phyloP scores from a whole-genome alignment of 257 asterid species.

The Capsicum baccatum region DNA sequence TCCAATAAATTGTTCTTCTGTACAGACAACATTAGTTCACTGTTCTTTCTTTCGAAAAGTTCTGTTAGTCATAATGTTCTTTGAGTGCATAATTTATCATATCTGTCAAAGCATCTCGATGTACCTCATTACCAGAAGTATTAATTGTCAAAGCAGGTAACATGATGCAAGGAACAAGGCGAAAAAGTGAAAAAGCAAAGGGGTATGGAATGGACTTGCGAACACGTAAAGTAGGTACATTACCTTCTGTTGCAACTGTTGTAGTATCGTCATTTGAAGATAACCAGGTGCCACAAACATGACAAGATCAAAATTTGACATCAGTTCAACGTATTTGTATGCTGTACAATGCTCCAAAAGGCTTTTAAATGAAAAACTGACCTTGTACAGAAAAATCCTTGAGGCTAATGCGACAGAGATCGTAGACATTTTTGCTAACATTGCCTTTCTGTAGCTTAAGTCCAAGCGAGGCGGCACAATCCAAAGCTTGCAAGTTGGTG shows the following conservation, averaged over 20 bases:
- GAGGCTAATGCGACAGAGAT: constrained; percentile 81
- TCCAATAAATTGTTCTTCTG: not conserved
- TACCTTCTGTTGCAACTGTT: constrained; percentile 87
- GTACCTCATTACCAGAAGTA: not conserved
- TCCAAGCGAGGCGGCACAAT: constrained; percentile 94
- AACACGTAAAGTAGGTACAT: constrained; percentile 28
- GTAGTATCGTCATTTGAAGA: constrained; percentile 36
- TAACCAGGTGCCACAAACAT: constrained; percentile 46
- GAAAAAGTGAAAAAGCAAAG: not conserved
- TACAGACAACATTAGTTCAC: not conserved
- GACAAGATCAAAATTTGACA: constrained; percentile 38
- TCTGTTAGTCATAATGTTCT: not conserved
- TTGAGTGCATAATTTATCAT: not conserved
- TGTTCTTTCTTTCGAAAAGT: not conserved
- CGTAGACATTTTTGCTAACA: constrained; percentile 69
- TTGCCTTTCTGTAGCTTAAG: constrained; percentile 70
- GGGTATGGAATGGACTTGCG: not conserved
- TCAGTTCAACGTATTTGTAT: constrained; percentile 40
- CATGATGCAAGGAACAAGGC: not conserved
- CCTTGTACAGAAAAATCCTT: constrained; percentile 99
- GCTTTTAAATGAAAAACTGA: constrained; percentile 44
- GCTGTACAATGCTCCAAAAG: constrained; percentile 18
- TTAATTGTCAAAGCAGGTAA: constrained; percentile 8
- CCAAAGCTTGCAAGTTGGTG: constrained; percentile 95
- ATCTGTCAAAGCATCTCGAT: not conserved